These are phyloP conservation scores for Neopestalotiopsis clavispora DNA, from an alignment of 2,329 filamentous ascomycete species.

Conservation along the genomic window DNA sequence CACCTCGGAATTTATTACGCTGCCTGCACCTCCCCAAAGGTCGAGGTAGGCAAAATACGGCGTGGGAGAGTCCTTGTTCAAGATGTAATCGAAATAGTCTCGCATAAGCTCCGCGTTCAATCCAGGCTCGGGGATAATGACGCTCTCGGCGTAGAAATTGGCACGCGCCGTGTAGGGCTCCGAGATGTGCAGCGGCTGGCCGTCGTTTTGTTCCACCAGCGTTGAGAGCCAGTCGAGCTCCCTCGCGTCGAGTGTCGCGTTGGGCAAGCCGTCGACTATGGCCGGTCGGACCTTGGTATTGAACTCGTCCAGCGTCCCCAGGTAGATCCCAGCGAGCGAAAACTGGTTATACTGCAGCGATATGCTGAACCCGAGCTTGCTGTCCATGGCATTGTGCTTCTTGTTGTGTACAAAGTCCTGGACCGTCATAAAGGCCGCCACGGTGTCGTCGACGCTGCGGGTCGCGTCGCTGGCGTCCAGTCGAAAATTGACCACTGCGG, in stretches of 20 bases:
- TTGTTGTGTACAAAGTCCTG: slow-evolving; percentile 38
- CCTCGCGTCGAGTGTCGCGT: slow-evolving; percentile 9
- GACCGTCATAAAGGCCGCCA: slow-evolving; percentile 28
- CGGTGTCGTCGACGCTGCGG: slow-evolving; percentile 17
- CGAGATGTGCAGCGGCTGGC: slow-evolving; percentile 22
- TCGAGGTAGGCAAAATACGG: slow-evolving; percentile 37
- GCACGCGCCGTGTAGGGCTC: slow-evolving; percentile 23
- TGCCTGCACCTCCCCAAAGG: slow-evolving; percentile 39
- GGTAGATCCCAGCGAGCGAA: slow-evolving; percentile 37
- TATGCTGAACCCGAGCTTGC: slow-evolving; percentile 34
- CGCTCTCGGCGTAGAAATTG: slow-evolving; percentile 42
- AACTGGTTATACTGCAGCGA: slow-evolving; percentile 29
- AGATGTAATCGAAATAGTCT: slow-evolving; percentile 30
- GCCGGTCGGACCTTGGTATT: slow-evolving; percentile 29
- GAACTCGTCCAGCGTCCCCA: slow-evolving; percentile 32
- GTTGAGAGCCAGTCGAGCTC: slow-evolving; percentile 29
- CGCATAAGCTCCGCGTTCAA: slow-evolving; percentile 25
- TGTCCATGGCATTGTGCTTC: slow-evolving; percentile 30
- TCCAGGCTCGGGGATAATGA: slow-evolving; percentile 33
- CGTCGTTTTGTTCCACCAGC: slow-evolving; percentile 24
- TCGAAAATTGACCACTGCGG: slow-evolving; percentile 41
- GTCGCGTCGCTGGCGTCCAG: slow-evolving; percentile 22
- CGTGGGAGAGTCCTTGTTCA: slow-evolving; percentile 23
- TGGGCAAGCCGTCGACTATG: slow-evolving; percentile 29
- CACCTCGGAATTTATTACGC: slow-evolving; percentile 32